phyloP scores from a whole-genome alignment of 306 rosid species.

The Chamaecrista fasciculata region DNA sequence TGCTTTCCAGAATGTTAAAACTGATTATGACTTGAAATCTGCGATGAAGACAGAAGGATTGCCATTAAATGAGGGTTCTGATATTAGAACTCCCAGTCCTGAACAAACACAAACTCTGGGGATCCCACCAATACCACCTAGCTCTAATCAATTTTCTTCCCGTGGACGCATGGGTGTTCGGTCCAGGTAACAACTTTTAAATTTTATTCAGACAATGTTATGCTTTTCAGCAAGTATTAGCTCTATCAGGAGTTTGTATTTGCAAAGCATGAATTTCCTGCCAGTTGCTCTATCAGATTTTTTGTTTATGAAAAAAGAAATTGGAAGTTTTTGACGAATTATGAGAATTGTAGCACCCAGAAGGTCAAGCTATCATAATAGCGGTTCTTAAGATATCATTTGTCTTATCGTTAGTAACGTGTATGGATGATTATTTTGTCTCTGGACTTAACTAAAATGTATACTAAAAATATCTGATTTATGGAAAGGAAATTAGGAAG shows the following conservation, averaged over 20 bases:
- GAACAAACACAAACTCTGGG: constrained; percentile 60
- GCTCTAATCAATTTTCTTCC: constrained; percentile 73
- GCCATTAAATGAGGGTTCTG: constrained; percentile 40
- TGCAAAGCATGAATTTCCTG: constrained; percentile 1
- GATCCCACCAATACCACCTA: constrained; percentile 78
- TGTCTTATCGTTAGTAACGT: not conserved
- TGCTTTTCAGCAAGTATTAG: not conserved
- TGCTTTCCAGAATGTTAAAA: constrained; percentile 65
- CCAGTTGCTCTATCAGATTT: constrained; percentile 4
- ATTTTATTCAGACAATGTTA: not conserved
- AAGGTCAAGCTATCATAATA: not conserved
- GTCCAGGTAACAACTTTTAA: constrained; percentile 54
- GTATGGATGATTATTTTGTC: too few relatives aligned
- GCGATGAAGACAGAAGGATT: constrained; percentile 55
- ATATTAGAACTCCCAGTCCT: constrained; percentile 38
- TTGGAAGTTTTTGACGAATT: not conserved
- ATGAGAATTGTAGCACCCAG: constrained; percentile 2
- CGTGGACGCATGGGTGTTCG: constrained; percentile 78
- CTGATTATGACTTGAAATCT: constrained; percentile 74
- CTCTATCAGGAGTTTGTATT: not conserved
- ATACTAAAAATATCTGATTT: not conserved
- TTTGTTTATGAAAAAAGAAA: not conserved
- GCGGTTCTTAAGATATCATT: not conserved
- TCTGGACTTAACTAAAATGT: constrained; percentile 3
- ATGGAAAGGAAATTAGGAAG: constrained; percentile 1